Conservation (phyloP, 2,329 filamentous ascomycete genomes). For the Samsoniella hepiali region DNA sequence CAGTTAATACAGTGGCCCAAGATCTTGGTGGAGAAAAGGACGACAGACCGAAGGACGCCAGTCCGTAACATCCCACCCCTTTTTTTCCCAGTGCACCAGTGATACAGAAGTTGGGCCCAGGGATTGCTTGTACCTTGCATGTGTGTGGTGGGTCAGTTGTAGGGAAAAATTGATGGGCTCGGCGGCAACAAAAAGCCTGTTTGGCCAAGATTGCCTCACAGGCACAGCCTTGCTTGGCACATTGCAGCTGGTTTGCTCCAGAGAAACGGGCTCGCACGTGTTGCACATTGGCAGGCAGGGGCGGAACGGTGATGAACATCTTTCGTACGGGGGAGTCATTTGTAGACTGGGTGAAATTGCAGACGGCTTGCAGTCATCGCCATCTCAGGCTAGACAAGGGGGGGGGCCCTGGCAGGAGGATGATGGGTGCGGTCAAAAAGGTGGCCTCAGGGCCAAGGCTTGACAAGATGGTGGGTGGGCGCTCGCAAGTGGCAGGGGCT, state of each 20-base stretch:
- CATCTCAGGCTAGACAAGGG: slow-evolving; percentile 12
- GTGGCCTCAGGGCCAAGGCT: background rate
- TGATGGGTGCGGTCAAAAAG: background rate
- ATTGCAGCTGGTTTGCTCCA: background rate
- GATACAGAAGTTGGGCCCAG: background rate
- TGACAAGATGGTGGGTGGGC: background rate
- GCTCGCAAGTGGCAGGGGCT: background rate
- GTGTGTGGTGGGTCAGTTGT: background rate
- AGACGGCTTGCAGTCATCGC: background rate
- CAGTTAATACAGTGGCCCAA: background rate
- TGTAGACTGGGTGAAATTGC: slow-evolving; percentile 6
- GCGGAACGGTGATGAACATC: background rate
- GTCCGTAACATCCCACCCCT: background rate
- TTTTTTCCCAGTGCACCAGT: background rate
- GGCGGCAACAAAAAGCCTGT: background rate
- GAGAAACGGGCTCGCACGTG: slow-evolving; percentile 1
- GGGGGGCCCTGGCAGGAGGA: slow-evolving; percentile 1
- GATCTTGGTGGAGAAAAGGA: slow-evolving; percentile 8
- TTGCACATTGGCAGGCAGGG: background rate
- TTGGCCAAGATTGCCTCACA: background rate
- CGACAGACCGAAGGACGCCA: no score
- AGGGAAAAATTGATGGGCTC: background rate
- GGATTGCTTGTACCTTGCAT: background rate
- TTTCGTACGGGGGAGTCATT: background rate
- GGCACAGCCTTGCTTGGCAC: background rate